Conservation (phyloP, 306 rosid genomes). For the Sicyos edulis region DNA sequence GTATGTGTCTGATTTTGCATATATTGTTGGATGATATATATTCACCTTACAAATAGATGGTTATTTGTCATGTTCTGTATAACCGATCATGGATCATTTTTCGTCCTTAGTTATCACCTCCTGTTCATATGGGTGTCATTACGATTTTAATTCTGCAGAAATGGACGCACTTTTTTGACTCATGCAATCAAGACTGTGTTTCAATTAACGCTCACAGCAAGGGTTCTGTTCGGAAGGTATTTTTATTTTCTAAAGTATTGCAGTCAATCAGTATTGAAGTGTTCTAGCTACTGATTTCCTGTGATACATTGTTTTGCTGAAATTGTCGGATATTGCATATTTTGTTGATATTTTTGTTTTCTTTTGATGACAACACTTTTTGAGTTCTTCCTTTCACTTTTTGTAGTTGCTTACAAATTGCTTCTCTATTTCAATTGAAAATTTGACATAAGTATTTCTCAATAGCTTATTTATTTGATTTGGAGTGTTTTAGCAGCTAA, state of each 20-base stretch:
- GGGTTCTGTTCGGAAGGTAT: constrained; percentile 69
- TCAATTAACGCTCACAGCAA: constrained; percentile 77
- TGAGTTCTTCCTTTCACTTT: background rate
- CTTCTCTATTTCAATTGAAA: background rate
- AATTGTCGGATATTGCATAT: background rate
- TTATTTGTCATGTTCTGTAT: background rate
- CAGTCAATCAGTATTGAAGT: no score
- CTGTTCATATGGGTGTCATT: background rate
- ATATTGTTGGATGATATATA: background rate
- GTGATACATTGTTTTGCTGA: background rate
- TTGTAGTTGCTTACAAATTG: background rate
- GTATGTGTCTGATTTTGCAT: background rate
- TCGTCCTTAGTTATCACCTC: background rate
- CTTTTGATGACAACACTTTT: background rate
- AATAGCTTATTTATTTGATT: background rate
- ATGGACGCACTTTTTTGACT: constrained; percentile 60
- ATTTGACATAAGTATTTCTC: background rate
- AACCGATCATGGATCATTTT: no score
- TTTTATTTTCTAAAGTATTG: background rate
- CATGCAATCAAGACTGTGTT: constrained; percentile 55
- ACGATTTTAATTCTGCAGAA: constrained; percentile 52
- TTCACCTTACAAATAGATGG: background rate
- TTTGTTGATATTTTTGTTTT: background rate
- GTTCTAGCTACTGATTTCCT: no score
- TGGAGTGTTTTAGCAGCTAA: background rate